These are phyloP conservation scores for Pseudocercospora macadamiae DNA, from an alignment of 2,329 filamentous ascomycete species.

Conservation along the genomic window DNA sequence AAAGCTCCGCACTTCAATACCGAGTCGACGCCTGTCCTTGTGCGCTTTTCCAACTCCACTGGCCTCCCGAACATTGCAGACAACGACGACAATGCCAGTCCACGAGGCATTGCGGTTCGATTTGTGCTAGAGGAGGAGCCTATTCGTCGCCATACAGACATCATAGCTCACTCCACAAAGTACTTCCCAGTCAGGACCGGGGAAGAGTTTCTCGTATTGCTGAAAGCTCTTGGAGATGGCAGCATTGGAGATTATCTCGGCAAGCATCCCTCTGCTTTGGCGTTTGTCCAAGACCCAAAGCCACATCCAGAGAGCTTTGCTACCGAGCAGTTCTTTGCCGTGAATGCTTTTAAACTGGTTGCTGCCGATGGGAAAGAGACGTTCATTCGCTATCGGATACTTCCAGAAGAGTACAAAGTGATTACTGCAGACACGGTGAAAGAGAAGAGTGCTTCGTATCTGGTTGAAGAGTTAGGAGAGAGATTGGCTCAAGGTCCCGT, in stretches of 20 bases:
- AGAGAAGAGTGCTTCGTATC: constrained; percentile 47
- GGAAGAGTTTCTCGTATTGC: constrained; percentile 56
- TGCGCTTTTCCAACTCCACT: constrained; percentile 34
- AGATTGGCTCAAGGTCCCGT: constrained; percentile 44
- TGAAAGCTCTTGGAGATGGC: constrained; percentile 47
- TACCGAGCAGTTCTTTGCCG: constrained; percentile 52
- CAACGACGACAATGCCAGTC: constrained; percentile 28
- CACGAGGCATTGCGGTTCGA: constrained; percentile 53
- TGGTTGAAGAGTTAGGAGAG: constrained; percentile 53
- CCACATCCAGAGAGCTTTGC: constrained; percentile 55
- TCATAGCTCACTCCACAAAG: constrained; percentile 57
- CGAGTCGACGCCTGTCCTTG: constrained; percentile 28
- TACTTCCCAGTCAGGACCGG: constrained; percentile 58
- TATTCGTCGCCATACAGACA: constrained; percentile 56
- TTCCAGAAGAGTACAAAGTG: constrained; percentile 47
- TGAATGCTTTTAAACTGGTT: constrained; percentile 56
- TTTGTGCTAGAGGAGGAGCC: constrained; percentile 48
- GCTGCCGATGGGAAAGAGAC: constrained; percentile 46
- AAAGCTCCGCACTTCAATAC: constrained; percentile 32
- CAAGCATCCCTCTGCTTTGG: constrained; percentile 50
- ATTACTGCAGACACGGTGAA: constrained; percentile 45
- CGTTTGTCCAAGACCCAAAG: constrained; percentile 55
- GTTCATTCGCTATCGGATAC: constrained; percentile 54
- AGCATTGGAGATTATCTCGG: constrained; percentile 49
- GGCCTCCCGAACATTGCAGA: constrained; percentile 34